A percentile compares a stretch with the other conserved stretches of the same genome.
These are phyloP conservation scores for Adansonia rubrostipa DNA, from an alignment of 441 rosid genomes.

Conservation along the genomic window DNA sequence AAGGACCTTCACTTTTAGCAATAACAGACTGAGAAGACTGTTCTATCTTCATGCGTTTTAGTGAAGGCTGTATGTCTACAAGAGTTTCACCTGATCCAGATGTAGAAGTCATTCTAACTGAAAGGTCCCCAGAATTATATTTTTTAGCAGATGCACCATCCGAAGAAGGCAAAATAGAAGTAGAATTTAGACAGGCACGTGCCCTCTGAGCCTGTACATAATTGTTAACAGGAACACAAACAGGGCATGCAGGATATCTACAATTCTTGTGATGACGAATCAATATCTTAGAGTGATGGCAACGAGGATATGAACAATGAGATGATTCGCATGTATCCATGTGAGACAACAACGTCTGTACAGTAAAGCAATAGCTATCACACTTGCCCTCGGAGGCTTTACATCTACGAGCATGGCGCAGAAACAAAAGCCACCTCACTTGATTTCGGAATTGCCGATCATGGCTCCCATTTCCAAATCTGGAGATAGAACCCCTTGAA, in stretches of 20 bases:
- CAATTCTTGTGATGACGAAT: slow-evolving; percentile 76
- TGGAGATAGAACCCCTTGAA: slow-evolving; percentile 50
- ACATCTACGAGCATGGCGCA: slow-evolving; percentile 93
- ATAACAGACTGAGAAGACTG: slow-evolving; percentile 57
- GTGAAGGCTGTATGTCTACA: slow-evolving; percentile 74
- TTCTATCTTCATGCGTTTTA: slow-evolving; percentile 91
- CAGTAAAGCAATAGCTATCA: slow-evolving; percentile 69
- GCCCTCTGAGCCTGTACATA: slow-evolving; percentile 61
- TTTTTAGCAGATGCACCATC: slow-evolving; percentile 51
- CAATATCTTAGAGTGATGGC: slow-evolving; percentile 76
- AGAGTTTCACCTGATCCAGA: slow-evolving; percentile 53
- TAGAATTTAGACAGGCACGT: slow-evolving; percentile 49
- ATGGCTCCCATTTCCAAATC: slow-evolving; percentile 62
- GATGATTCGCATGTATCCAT: slow-evolving; percentile 70
- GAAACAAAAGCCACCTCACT: slow-evolving; percentile 86
- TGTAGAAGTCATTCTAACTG: slow-evolving; percentile 49
- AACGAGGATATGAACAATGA: slow-evolving; percentile 82
- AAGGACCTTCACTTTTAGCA: slow-evolving; percentile 56
- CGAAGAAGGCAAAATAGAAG: slow-evolving; percentile 44
- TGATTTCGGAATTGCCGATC: slow-evolving; percentile 82
- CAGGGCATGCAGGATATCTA: slow-evolving; percentile 80
- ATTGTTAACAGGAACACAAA: slow-evolving; percentile 86
- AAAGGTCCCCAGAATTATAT: slow-evolving; percentile 49
- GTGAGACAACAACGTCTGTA: slow-evolving; percentile 77
- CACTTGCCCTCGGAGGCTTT: slow-evolving; percentile 93